Conservation (phyloP, 2,329 filamentous ascomycete species). For the Cladosporium halotolerans region DNA sequence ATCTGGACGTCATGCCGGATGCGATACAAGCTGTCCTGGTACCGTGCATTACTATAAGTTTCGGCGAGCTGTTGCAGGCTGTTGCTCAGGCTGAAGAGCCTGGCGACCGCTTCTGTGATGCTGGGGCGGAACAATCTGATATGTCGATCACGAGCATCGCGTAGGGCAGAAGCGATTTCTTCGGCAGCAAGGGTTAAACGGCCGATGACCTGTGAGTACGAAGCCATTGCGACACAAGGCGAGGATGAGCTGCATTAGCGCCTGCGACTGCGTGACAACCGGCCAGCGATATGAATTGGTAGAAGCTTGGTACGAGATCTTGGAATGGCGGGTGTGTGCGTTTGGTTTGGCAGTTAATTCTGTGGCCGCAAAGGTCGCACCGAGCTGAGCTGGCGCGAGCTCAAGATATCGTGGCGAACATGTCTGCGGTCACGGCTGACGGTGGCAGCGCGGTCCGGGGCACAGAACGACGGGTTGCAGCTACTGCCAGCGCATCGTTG, state of each 20-base stretch:
- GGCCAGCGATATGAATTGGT: not conserved
- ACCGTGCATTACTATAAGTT: constrained; percentile 35
- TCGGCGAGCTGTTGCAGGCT: constrained; percentile 44
- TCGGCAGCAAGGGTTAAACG: constrained; percentile 44
- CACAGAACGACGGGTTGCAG: not conserved
- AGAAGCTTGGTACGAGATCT: not conserved
- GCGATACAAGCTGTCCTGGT: constrained; percentile 33
- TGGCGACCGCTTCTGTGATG: constrained; percentile 48
- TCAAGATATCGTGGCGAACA: not conserved
- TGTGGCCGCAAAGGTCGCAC: not conserved
- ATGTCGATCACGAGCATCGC: constrained; percentile 39
- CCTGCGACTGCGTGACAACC: not conserved
- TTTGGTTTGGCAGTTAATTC: not conserved
- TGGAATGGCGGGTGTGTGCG: not conserved
- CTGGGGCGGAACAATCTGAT: constrained; percentile 42
- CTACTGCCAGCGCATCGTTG: constrained; percentile 5
- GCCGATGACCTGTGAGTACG: constrained; percentile 21
- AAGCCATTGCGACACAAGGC: constrained; percentile 2
- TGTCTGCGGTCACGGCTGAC: not conserved
- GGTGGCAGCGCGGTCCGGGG: constrained; percentile 1
- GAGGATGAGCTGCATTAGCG: constrained; percentile 8
- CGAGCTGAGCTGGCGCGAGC: not conserved
- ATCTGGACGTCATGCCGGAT: constrained; percentile 45
- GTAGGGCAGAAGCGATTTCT: constrained; percentile 47
- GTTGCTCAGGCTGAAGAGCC: constrained; percentile 50